Base-by-base conservation (phyloP, 805 yeast species). In the Lipomyces orientalis region DNA sequence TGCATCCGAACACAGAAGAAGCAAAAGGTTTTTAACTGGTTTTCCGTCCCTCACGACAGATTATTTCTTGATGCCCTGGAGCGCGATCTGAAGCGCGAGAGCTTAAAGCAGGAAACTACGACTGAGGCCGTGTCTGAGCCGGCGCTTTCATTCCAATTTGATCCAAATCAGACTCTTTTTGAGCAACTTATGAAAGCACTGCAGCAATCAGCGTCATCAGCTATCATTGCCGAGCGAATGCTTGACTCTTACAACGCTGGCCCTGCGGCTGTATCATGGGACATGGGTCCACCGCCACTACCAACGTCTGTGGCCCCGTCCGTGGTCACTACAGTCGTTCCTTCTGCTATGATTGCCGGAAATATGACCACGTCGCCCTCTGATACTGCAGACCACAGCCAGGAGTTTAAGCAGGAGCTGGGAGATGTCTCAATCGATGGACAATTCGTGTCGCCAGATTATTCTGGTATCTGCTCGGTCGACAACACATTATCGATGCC, bases 21-120 rank as follows among this genome's bases (percentile, higher is more conserved):
- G 75, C 99, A 94, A 77, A 94, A 95, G 76, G 98, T 94, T 55
- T 94, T 94, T 77, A 92, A 90, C 78, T 95, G 98, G 98, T 93
- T 90, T 77, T 90, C 93, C 75, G 98, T 95, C 9, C 95, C 95
- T 31, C 98, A 94, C 78, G 97, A 93, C 76, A 88, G 90, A 76
- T 81, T 94, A 56, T 93, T 95, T 84, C 87, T 92, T 1, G 98
- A 95, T 78, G 98, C 98, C 0, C 80, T 95, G 57, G 98, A 93
- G 77, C 83, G 98, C 73, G 98, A 95, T 77, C 79, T 93, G 75
- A 93, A 91, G 79, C 88, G 90, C 73, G 97, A 93, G 76, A 76
- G 75, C 34, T 61, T 81, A 62, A 73, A 82, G 19, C 91, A 88
- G 70, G 80, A 80, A 6, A 85, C 95, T 1, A 89, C 97, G 0